Percentiles rank a stretch among this genome's conserved stretches.
phyloP scores from a whole-genome alignment of 345 rosid species.

The Gossypium mustelinum region DNA sequence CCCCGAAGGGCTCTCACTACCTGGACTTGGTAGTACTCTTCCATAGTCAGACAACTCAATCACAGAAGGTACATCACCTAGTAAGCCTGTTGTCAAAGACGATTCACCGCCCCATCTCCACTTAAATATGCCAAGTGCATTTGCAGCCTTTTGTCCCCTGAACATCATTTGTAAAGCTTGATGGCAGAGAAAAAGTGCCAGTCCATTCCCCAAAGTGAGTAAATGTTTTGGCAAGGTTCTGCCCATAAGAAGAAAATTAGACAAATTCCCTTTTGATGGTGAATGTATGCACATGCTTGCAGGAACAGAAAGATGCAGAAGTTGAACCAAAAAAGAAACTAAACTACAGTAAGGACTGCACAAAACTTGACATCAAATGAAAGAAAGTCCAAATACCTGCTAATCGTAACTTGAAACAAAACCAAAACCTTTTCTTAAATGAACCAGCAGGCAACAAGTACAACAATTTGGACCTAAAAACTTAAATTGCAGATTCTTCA shows the following conservation, averaged over 20 bases:
- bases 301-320: neutral
- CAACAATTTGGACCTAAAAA: neutral
- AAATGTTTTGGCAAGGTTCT: conserved; percentile 20
- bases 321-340: neutral
- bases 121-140: conserved; percentile 59
- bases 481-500: neutral
- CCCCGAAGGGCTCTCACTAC: conserved; percentile 93
- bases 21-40: conserved; percentile 80
- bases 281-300: neutral
- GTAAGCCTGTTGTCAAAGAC: conserved; percentile 73
- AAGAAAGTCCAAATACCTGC: neutral
- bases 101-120: conserved; percentile 69
- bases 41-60: conserved; percentile 83
- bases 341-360: neutral
- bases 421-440: neutral
- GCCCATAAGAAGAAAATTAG: conserved; percentile 7
- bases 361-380: neutral
- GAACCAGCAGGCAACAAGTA: neutral
- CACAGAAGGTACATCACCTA: conserved; percentile 70
- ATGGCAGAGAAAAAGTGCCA: conserved; percentile 51
- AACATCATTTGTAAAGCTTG: conserved; percentile 72
- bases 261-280: conserved; percentile 11
- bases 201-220: conserved; percentile 72
- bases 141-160: conserved; percentile 56
- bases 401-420: neutral